Percentiles rank a stretch among this genome's conserved stretches.
phyloP scores from a whole-genome alignment of 306 rosid species.

The Begonia peltatifolia region DNA sequence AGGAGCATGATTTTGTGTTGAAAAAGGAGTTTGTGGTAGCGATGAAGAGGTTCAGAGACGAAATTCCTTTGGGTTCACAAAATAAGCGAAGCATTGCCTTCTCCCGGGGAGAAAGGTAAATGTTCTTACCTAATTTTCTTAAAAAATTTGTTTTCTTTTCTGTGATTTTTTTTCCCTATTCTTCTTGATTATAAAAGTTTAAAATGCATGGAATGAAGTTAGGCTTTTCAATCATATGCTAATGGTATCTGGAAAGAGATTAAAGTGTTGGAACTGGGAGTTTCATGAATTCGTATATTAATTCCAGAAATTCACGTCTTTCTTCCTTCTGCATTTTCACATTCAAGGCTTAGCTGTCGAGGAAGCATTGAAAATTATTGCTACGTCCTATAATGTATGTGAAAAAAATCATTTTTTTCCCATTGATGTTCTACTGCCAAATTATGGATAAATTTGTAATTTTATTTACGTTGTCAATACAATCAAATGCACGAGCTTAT shows the following conservation, averaged over 20 bases:
- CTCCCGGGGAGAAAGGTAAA: slow-evolving; percentile 62
- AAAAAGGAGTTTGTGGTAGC: slow-evolving; percentile 14
- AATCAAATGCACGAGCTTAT: no score
- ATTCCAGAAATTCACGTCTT: background rate
- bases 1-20: slow-evolving; percentile 42
- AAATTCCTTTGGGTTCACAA: slow-evolving; percentile 44
- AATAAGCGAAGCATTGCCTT: slow-evolving; percentile 43
- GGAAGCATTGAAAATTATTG: no score
- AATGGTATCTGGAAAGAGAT: no score
- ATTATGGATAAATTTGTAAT: no score
- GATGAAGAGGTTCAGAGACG: slow-evolving; percentile 84
- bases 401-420: no score
- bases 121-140: slow-evolving; percentile 2
- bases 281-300: background rate
- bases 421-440: no score
- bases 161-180: no score
- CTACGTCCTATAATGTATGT: no score
- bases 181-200: background rate
- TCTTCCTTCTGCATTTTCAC: background rate
- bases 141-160: background rate
- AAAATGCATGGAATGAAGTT: background rate
- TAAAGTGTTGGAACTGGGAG: background rate
- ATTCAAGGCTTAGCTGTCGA: background rate
- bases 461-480: no score
- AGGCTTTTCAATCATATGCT: background rate